Conservation (phyloP, 352 stramenopile species). For the Lagenidium giganteum region DNA sequence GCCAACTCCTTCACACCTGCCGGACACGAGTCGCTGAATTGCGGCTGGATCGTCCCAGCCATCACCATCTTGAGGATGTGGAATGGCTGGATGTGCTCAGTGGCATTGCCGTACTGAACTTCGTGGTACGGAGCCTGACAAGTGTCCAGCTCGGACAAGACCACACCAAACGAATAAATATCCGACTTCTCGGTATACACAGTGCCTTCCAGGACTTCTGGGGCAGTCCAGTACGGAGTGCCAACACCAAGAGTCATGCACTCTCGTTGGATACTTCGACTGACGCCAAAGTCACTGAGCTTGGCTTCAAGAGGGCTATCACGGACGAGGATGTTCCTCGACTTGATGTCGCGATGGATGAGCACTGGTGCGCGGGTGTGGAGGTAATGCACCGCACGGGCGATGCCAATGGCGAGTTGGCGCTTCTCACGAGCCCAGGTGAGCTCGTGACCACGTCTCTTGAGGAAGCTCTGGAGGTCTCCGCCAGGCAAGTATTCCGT, state of each 20-base stretch:
- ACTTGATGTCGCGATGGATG: conserved; percentile 31
- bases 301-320: conserved; percentile 39
- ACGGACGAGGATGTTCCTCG: conserved; percentile 36
- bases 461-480: conserved; percentile 20
- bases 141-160: conserved; percentile 14
- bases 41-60: conserved; percentile 31
- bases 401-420: conserved; percentile 1
- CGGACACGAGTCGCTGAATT: conserved; percentile 33
- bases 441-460: conserved; percentile 12
- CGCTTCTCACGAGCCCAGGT: conserved; percentile 11
- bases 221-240: conserved; percentile 76
- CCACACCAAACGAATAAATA: conserved; percentile 66
- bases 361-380: conserved; percentile 18
- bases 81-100: conserved; percentile 34
- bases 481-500: conserved; percentile 26
- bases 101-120: conserved; percentile 8
- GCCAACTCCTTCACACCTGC: conserved; percentile 6
- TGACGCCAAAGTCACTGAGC: conserved; percentile 83
- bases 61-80: conserved; percentile 44
- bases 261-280: conserved; percentile 13
- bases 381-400: conserved; percentile 14
- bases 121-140: conserved; percentile 14
- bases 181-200: conserved; percentile 58
- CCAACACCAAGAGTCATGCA: conserved; percentile 60
- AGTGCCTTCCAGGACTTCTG: conserved; percentile 53